A percentile compares a stretch with the other conserved stretches of the same genome.
These are phyloP conservation scores for Colletotrichum nymphaeae DNA, from an alignment of 2,329 filamentous ascomycete species.

Conservation along the genomic window DNA sequence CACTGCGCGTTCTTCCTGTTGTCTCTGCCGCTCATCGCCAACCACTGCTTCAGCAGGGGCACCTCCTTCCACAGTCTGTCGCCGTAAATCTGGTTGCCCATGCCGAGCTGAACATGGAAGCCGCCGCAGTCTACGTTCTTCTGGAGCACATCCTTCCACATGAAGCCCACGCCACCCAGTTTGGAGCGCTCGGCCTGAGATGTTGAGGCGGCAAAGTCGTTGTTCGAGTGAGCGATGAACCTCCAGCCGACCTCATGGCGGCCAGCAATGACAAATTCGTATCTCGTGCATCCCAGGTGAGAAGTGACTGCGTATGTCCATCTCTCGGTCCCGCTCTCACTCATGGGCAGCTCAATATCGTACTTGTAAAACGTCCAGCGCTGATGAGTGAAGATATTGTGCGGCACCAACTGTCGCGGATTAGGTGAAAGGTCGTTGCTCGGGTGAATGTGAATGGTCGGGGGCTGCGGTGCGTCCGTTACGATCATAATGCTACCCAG, in stretches of 20 bases:
- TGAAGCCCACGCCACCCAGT: slow-evolving; percentile 89
- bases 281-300: slow-evolving; percentile 95
- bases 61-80: slow-evolving; percentile 98
- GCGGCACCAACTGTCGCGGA: slow-evolving; percentile 84
- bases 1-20: slow-evolving; percentile 90
- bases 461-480: slow-evolving; percentile 90
- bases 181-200: slow-evolving; percentile 86
- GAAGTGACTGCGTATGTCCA: slow-evolving; percentile 99
- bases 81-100: slow-evolving; percentile 95
- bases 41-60: slow-evolving; percentile 93
- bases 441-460: slow-evolving; percentile 94
- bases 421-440: slow-evolving; percentile 93
- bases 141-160: slow-evolving; percentile 99
- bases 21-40: slow-evolving; percentile 91
- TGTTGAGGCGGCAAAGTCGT: slow-evolving; percentile 92
- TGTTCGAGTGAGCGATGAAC: slow-evolving; percentile 95
- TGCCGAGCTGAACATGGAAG: slow-evolving; percentile 91
- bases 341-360: slow-evolving; percentile 90
- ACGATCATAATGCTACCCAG: slow-evolving; percentile 93
- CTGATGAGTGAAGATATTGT: slow-evolving; percentile 88
- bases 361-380: slow-evolving; percentile 97
- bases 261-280: slow-evolving; percentile 95
- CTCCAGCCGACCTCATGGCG: slow-evolving; percentile 92
- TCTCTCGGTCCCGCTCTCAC: slow-evolving; percentile 80
- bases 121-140: slow-evolving; percentile 97